A percentile compares a stretch with the other conserved stretches of the same genome.
Evolutionary conservation across 1,284 basidiomycete species (phyloP).

Genomic region (Neonothopanus nambi): DNA sequence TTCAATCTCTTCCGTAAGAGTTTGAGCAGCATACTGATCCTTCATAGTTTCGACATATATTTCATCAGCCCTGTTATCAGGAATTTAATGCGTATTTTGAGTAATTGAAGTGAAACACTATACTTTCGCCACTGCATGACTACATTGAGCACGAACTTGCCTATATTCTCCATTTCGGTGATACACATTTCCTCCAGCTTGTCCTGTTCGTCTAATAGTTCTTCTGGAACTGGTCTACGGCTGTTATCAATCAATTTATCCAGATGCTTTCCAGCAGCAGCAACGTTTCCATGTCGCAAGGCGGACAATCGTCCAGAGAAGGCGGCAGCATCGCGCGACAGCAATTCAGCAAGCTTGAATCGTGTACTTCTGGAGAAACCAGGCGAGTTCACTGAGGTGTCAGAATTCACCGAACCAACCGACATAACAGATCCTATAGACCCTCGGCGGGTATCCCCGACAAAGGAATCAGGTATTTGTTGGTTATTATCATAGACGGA

Average conservation of each 20-base stretch:
- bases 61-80: constrained; percentile 67
- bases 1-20: constrained; percentile 72
- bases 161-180: constrained; percentile 67
- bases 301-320: constrained; percentile 67
- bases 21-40: constrained; percentile 63
- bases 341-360: constrained; percentile 70
- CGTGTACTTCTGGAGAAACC: constrained; percentile 68
- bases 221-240: constrained; percentile 80
- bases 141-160: constrained; percentile 74
- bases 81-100: constrained; percentile 22
- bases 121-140: constrained; percentile 91
- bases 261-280: constrained; percentile 69
- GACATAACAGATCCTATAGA: constrained; percentile 58
- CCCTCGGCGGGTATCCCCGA: constrained; percentile 44
- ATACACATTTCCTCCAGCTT: constrained; percentile 76
- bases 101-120: constrained; percentile 20
- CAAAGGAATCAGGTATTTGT: constrained; percentile 39
- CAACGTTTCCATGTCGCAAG: constrained; percentile 68
- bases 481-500: constrained; percentile 57
- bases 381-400: constrained; percentile 27
- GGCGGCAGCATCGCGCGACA: constrained; percentile 79
- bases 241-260: constrained; percentile 83
- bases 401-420: constrained; percentile 41
- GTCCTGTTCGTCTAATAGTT: constrained; percentile 84
- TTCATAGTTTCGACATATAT: constrained; percentile 78